Evolutionary conservation across 2,329 filamentous ascomycete genomes (phyloP), one percentile per base, ranked within the genome.

Genomic region (Lachnellula suecica): DNA sequence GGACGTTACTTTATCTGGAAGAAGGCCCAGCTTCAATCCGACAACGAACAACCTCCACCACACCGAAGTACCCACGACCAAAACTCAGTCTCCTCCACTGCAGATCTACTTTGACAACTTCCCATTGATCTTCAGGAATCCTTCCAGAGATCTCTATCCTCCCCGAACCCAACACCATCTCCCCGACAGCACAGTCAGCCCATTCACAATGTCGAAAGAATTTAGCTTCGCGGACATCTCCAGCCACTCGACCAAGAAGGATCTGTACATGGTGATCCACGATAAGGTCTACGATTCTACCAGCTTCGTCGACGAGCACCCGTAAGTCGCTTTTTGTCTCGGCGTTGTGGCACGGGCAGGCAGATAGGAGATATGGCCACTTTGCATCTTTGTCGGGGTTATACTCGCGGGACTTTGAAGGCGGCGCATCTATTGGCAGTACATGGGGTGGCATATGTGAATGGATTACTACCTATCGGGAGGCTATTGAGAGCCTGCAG

Each of bases 281-380:
- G 92, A 96, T 75, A 96, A 96, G 80, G 86, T 99, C 77, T 99
- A 97, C 83, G 84, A 97, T 73, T 74, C 79, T 70, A 82, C 85
- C 67, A 88, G 86, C 74, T 99, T 99, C 74, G 79, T 97, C 63
- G 93, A 97, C 71, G 94, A 99, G 85, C 94, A 99, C 74, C 94
- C 94, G 83, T 87, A 78, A 76, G 83, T 82, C 47, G 35, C 41
- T n/a, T 53, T 47, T 52, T 46, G 25, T 47, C 25, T 51, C 47
- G 23, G 48, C 23, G 31, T 20, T 42, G 34, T 22, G n/a, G 13
- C 5, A n/a, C 20, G 27, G 27, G 25, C n/a, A 24, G 20, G 42
- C 2, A 35, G 37, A 49, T 49, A 43, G 42, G 2, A 35, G 37
- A 49, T 49, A 43, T 20, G 43, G 34, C 43, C 49, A 42, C 44